Percentiles rank a stretch among this genome's conserved stretches.
Conservation (phyloP, 1,284 basidiomycete genomes). For the Mycena citricolor region DNA sequence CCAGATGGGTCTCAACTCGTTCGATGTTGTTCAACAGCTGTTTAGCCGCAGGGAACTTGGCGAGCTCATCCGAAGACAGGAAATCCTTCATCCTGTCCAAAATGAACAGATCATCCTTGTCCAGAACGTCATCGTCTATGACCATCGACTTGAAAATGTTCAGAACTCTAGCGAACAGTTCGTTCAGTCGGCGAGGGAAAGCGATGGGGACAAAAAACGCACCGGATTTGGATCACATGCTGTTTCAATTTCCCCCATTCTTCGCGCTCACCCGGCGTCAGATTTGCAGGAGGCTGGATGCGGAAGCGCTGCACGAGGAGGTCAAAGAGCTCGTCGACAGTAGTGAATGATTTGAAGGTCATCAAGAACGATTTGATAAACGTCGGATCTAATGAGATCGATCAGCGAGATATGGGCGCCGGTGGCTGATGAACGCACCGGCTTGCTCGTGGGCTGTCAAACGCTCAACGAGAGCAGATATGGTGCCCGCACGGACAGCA, state of each 20-base stretch:
- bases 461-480: slow-evolving; percentile 83
- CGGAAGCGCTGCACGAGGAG: slow-evolving; percentile 85
- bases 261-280: slow-evolving; percentile 65
- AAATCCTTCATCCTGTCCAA: slow-evolving; percentile 80
- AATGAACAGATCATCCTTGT: slow-evolving; percentile 79
- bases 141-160: slow-evolving; percentile 85
- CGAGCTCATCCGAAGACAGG: slow-evolving; percentile 64
- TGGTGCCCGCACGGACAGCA: slow-evolving; percentile 83
- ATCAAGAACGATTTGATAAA: slow-evolving; percentile 94
- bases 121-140: slow-evolving; percentile 76
- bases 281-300: slow-evolving; percentile 72
- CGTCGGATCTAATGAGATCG: slow-evolving; percentile 59
- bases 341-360: slow-evolving; percentile 96
- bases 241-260: slow-evolving; percentile 92
- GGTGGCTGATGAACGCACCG: slow-evolving; percentile 58
- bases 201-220: slow-evolving; percentile 27
- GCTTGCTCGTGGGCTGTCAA: slow-evolving; percentile 87
- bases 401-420: too few species aligned
- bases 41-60: slow-evolving; percentile 66
- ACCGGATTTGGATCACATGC: slow-evolving; percentile 87
- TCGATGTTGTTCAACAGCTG: slow-evolving; percentile 74
- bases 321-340: slow-evolving; percentile 82
- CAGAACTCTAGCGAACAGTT: slow-evolving; percentile 79
- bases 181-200: slow-evolving; percentile 3
- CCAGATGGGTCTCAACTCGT: too few species aligned